A percentile compares a stretch with the other conserved stretches of the same genome.
Conservation (phyloP, 108 stramenopile species). For the Nitzschia inconspicua region DNA sequence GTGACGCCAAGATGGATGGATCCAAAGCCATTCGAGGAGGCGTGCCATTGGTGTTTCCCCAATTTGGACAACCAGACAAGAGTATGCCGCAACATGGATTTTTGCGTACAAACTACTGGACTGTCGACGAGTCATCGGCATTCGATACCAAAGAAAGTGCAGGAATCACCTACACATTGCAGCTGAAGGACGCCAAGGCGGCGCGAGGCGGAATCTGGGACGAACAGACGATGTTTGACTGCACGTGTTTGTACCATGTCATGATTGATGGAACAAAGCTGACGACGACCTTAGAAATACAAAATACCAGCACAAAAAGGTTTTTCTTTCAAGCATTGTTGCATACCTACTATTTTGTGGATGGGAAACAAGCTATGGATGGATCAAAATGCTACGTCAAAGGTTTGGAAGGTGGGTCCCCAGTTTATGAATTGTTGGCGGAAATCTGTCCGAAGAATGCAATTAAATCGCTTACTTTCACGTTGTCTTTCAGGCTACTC, state of each 20-base stretch:
- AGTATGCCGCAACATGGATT: conserved; percentile 85
- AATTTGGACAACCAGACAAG: conserved; percentile 75
- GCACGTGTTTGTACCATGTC: conserved; percentile 38
- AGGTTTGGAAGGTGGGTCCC: conserved; percentile 48
- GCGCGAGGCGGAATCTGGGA: conserved; percentile 66
- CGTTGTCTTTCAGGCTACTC: conserved; percentile 21
- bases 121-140: conserved; percentile 13
- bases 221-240: conserved; percentile 30
- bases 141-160: conserved; percentile 31
- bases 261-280: conserved; percentile 39
- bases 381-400: conserved; percentile 49
- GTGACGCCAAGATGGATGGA: conserved; percentile 75
- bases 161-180: conserved; percentile 48
- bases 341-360: conserved; percentile 71
- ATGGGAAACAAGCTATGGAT: conserved; percentile 52
- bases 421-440: not conserved
- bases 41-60: conserved; percentile 79
- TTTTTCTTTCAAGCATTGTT: conserved; percentile 70
- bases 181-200: conserved; percentile 51
- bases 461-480: not conserved
- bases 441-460: not conserved
- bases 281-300: conserved; percentile 52
- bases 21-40: conserved; percentile 79
- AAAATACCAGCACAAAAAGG: conserved; percentile 47
- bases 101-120: conserved; percentile 69